Base-by-base conservation (phyloP, 208 protist genomes). In the Wallacemonas sp. region DNA sequence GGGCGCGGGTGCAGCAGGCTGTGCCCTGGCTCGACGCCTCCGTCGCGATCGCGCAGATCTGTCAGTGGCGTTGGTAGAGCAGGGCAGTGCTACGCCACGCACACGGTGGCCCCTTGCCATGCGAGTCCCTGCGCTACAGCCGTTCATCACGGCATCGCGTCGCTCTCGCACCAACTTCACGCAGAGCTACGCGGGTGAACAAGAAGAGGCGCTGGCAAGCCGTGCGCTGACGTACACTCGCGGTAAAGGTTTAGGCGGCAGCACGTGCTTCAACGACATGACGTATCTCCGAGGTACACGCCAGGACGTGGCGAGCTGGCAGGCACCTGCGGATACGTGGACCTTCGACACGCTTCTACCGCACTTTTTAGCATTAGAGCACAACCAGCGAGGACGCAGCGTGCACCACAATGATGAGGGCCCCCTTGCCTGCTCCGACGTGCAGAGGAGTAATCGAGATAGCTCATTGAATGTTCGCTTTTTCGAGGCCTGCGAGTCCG, bases 401-500 rank as follows among this genome's bases (percentile, higher is more conserved):
- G 9, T 30, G 6, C 21, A 60, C 31, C 86, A 90, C 54, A 72
- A 73, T 19, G 72, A 79, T 14, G 54, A 56, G n/a, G 82, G 83
- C 31, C 79, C 77, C 24, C 53, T 89, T 15, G 19, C 39, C 1
- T 72, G 88, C 24, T 66, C 71, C 15, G 81, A 91, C 53, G 62
- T 77, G 8, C 54, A 64, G 24, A 71, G 68, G 54, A 82, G 76
- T 58, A 94, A 81, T 70, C 69, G 81, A 12, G 78, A 84, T 62
- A 66, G 77, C 11, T 62, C 72, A 60, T 67, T 94, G 36, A 94
- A 94, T 42, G 72, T 94, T 22, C 88, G 82, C 24, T 94, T 89
- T 66, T 94, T 86, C 62, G 84, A 94, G 66, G 77, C 88, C 6
- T 94, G 88, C 54, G 84, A 91, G 65, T 75, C 88, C 15, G 84